These are phyloP conservation scores for Pulveroboletus sp. DNA, from an alignment of 768 basidiomycete genomes.

Conservation along the genomic window DNA sequence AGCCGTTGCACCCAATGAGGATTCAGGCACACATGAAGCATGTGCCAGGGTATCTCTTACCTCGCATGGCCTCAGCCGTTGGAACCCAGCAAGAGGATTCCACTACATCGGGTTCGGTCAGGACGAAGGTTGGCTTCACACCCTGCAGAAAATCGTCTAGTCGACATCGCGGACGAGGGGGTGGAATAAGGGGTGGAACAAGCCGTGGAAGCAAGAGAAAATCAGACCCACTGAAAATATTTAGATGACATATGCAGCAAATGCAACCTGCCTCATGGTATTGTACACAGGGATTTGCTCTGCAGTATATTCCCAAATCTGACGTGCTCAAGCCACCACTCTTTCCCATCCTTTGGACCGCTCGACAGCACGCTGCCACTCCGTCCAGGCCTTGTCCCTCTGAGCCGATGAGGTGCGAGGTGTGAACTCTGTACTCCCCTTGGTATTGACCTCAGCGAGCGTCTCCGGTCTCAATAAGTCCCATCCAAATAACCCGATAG, in stretches of 20 bases:
- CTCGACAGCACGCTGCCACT: slow-evolving; percentile 89
- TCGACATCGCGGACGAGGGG: slow-evolving; percentile 49
- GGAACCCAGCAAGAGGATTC: slow-evolving; percentile 32
- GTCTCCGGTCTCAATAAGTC: slow-evolving; percentile 80
- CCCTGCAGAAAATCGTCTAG: slow-evolving; percentile 62
- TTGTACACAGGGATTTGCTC: background rate
- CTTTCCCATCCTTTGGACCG: slow-evolving; percentile 78
- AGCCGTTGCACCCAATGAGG: slow-evolving; percentile 84
- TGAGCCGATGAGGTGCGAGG: slow-evolving; percentile 50
- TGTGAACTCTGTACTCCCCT: slow-evolving; percentile 66
- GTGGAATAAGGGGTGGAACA: slow-evolving; percentile 37
- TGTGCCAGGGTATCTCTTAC: slow-evolving; percentile 88
- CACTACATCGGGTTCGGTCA: slow-evolving; percentile 4
- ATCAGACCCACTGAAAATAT: slow-evolving; percentile 78
- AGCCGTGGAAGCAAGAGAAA: slow-evolving; percentile 55
- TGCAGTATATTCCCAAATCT: background rate
- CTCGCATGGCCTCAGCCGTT: slow-evolving; percentile 54
- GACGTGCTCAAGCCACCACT: slow-evolving; percentile 23
- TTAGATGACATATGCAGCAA: slow-evolving; percentile 32
- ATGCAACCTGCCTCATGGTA: background rate
- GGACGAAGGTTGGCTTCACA: slow-evolving; percentile 51
- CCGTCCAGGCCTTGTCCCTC: slow-evolving; percentile 62
- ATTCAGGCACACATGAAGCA: slow-evolving; percentile 95
- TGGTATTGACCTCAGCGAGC: slow-evolving; percentile 80
- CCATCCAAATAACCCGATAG: slow-evolving; percentile 89